Evolutionary conservation across 2,329 filamentous ascomycete genomes (phyloP), one percentile per base, ranked within the genome.

Genomic region (Pestalotiopsis sp.): DNA sequence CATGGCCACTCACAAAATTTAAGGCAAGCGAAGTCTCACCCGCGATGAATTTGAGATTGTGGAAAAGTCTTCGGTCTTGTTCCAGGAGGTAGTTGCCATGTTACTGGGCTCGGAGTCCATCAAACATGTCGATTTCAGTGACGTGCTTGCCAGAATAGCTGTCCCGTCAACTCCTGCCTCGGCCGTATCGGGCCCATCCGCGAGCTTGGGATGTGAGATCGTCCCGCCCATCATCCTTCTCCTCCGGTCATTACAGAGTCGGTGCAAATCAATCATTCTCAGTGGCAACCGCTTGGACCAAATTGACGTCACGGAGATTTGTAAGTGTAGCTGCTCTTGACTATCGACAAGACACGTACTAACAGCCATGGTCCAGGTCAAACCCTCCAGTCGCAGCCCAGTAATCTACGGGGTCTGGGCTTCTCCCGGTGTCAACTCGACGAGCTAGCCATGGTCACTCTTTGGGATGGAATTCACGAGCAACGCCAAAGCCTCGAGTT

Each of bases 71-170:
- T 81, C 85, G 1, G 76, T 88, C 10, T 76, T 89, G 14, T 83
- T 85, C 59, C 86, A 88, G 70, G 86, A 89, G 72, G 81, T 88
- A 14, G 85, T 88, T 60, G 84, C 86, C 0, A 75, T 89, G 22
- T 77, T 86, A 1, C 87, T 88, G 69, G 84, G 85, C 24, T 86
- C 86, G 0, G 85, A 86, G 68, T 86, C 84, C 0, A 82, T 88
- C 39, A 81, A 83, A 56, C 84, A 85, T 66, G 84, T 88, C 61
- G 85, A 88, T 69, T 74, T 88, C 39, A 82, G 81, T 17, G 84
- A 86, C 61, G 79, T 79, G 10, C 76, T 78, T 48, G 68, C 70
- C 48, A 73, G 74, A 52, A 68, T 73, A 17, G 68, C 72, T 2
- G n/a, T 57, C 35, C 26, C 57, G 61, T 44, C 44, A 62, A 56